These are phyloP conservation scores for Jatropha multifida DNA, from an alignment of 441 rosid genomes.

Conservation along the genomic window DNA sequence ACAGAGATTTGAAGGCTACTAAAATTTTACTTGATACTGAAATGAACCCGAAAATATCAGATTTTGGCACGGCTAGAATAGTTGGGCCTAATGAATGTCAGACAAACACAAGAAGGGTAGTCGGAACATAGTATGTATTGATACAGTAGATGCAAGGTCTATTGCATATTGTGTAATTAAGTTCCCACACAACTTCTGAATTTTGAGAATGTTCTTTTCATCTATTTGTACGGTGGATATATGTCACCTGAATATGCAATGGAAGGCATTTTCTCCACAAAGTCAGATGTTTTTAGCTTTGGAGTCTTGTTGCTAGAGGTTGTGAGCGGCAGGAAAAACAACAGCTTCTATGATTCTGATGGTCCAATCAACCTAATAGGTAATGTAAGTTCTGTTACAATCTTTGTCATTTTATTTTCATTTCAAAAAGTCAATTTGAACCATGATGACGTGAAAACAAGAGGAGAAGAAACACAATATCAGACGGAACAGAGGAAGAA, in stretches of 20 bases:
- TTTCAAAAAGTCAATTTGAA: background rate
- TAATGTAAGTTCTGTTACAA: background rate
- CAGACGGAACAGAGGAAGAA: too few species aligned
- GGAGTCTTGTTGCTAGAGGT: constrained; percentile 11
- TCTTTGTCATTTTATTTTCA: background rate
- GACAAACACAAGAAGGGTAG: constrained; percentile 2
- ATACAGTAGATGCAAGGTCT: background rate
- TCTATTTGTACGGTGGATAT: background rate
- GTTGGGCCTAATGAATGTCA: background rate
- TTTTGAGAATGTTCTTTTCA: background rate
- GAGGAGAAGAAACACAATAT: too few species aligned
- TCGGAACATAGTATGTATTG: constrained; percentile 9
- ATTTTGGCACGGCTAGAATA: constrained; percentile 6
- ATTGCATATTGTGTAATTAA: background rate
- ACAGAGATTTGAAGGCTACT: constrained; percentile 8
- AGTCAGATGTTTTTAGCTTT: constrained; percentile 12
- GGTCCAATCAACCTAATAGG: background rate
- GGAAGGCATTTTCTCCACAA: constrained; percentile 3
- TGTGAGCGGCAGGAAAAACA: constrained; percentile 12
- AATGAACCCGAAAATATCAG: constrained; percentile 12
- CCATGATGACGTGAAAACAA: too few species aligned
- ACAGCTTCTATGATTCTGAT: background rate
- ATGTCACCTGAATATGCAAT: constrained; percentile 15
- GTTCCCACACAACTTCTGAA: background rate
- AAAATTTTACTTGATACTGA: background rate